phyloP scores from a whole-genome alignment of 768 basidiomycete species.

The Lactarius psammicola region DNA sequence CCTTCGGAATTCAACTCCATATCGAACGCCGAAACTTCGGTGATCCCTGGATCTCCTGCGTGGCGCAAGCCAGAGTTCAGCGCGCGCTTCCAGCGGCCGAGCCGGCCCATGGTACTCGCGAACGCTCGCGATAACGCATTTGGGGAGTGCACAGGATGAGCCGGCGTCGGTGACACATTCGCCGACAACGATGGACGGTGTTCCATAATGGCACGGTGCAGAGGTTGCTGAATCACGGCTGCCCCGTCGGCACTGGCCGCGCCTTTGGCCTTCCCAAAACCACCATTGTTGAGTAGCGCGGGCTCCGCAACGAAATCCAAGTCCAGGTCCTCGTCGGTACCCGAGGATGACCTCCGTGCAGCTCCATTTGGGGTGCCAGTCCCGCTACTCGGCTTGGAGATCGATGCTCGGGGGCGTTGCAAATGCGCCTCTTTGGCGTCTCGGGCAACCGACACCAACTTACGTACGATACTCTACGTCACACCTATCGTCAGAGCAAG shows the following conservation, averaged over 20 bases:
- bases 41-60: conserved; percentile 33
- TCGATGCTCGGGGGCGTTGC: conserved; percentile 31
- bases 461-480: conserved; percentile 70
- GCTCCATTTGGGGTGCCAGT: conserved; percentile 13
- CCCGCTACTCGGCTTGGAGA: conserved; percentile 37
- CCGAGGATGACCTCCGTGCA: conserved; percentile 41
- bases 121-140: conserved; percentile 71
- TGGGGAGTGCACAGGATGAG: conserved; percentile 52
- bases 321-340: conserved; percentile 68
- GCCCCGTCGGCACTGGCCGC: conserved; percentile 19
- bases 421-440: conserved; percentile 70
- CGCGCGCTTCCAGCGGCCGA: conserved; percentile 82
- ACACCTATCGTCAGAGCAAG: conserved; percentile 22
- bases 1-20: conserved; percentile 58
- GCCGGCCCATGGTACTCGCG: conserved; percentile 76
- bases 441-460: conserved; percentile 78
- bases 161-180: conserved; percentile 41
- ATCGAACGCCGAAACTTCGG: conserved; percentile 68
- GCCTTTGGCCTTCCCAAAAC: conserved; percentile 25
- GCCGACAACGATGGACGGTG: conserved; percentile 42
- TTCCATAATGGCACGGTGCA: conserved; percentile 50
- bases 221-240: conserved; percentile 57
- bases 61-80: conserved; percentile 51
- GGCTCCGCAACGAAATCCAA: conserved; percentile 69
- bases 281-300: conserved; percentile 25